A percentile compares a stretch with the other conserved stretches of the same genome.
Evolutionary conservation across 2,329 filamentous ascomycete genomes (phyloP).

Genomic region (Calonectria pteridis): DNA sequence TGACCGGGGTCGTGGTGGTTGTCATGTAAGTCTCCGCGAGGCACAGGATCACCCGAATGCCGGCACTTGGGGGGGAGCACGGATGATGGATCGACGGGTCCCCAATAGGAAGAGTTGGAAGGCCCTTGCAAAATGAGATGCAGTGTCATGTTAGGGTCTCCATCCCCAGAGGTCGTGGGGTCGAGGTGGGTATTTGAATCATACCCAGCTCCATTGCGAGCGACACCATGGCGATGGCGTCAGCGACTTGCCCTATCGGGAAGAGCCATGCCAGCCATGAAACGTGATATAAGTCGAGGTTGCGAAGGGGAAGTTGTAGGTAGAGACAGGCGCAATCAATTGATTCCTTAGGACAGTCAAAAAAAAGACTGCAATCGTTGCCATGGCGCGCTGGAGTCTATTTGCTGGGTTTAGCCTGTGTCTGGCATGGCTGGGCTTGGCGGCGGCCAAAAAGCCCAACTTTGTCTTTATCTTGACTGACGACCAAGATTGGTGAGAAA

Average conservation of each 20-base stretch:
- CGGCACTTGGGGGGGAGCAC: background rate
- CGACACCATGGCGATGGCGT: slow-evolving; percentile 32
- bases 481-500: slow-evolving; percentile 64
- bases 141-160: slow-evolving; percentile 18
- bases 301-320: background rate
- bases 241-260: slow-evolving; percentile 27
- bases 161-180: slow-evolving; percentile 5
- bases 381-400: background rate
- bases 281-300: background rate
- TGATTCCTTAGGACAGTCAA: background rate
- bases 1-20: background rate
- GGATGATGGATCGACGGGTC: background rate
- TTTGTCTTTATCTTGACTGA: slow-evolving; percentile 75
- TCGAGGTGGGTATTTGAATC: slow-evolving; percentile 24
- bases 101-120: background rate
- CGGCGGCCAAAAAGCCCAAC: slow-evolving; percentile 56
- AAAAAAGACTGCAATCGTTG: background rate
- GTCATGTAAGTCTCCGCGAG: background rate
- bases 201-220: slow-evolving; percentile 24
- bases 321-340: background rate
- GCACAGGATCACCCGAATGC: background rate
- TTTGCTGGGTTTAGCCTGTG: background rate
- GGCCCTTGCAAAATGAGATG: background rate
- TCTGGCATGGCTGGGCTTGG: background rate
- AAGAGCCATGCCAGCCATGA: background rate